Conservation (phyloP, 331 rosid genomes). For the Pyracantha coccinea region DNA sequence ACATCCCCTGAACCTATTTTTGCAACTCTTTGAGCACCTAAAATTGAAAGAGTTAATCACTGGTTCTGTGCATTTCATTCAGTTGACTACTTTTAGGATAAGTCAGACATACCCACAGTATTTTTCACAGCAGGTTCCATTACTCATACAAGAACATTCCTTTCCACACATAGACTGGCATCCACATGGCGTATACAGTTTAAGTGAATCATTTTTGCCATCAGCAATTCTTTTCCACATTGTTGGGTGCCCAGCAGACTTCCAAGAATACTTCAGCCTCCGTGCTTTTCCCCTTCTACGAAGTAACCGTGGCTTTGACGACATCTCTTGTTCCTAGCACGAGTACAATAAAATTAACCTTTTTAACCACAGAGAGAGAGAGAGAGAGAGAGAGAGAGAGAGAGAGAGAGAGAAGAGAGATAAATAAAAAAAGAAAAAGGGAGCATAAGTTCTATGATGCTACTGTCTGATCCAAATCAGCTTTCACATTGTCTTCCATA, state of each 20-base stretch:
- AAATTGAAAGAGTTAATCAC: background rate
- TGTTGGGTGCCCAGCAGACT: slow-evolving; percentile 71
- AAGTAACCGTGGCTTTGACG: slow-evolving; percentile 36
- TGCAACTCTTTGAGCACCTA: slow-evolving; percentile 82
- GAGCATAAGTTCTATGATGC: slow-evolving; percentile 13
- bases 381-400: background rate
- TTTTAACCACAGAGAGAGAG: background rate
- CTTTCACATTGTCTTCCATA: slow-evolving; percentile 49
- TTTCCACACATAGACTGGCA: slow-evolving; percentile 67
- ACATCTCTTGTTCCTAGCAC: slow-evolving; percentile 69
- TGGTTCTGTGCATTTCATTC: background rate
- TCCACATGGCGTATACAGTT: slow-evolving; percentile 69
- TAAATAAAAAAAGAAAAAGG: background rate
- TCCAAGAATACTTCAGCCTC: slow-evolving; percentile 59
- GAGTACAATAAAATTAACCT: slow-evolving; percentile 3
- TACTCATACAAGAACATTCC: slow-evolving; percentile 60
- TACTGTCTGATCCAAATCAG: slow-evolving; percentile 52
- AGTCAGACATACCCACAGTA: slow-evolving; percentile 72
- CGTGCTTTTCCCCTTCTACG: slow-evolving; percentile 56
- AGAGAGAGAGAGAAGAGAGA: background rate
- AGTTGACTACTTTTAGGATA: background rate
- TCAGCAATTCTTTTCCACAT: slow-evolving; percentile 51
- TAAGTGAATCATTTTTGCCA: slow-evolving; percentile 40
- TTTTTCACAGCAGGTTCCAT: slow-evolving; percentile 74
- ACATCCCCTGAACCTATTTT: slow-evolving; percentile 80